Conservation (phyloP, 371 early-diverging fungal species). For the Gilbertella persicaria region DNA sequence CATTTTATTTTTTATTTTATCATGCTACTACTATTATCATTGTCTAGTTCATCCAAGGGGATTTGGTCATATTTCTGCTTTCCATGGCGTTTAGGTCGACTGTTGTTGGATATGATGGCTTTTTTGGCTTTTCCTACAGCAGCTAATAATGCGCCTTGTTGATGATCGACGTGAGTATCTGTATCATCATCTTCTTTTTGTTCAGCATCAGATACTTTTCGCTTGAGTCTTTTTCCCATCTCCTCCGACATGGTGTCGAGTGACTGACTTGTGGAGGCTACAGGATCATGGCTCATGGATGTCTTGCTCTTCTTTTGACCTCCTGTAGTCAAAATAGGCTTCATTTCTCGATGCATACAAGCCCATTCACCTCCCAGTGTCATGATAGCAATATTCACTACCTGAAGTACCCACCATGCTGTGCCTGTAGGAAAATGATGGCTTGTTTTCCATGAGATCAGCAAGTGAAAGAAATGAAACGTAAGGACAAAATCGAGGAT, state of each 20-base stretch:
- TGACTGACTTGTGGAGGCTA: neutral
- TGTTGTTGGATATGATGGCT: constrained; percentile 21
- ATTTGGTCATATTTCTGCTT: constrained; percentile 39
- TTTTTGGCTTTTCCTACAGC: constrained; percentile 40
- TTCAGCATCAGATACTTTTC: constrained; percentile 24
- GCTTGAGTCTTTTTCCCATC: constrained; percentile 7
- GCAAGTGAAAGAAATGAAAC: constrained; percentile 68
- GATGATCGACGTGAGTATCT: no score
- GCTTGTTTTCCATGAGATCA: constrained; percentile 62
- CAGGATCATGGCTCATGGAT: constrained; percentile 5
- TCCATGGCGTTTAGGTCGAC: constrained; percentile 21
- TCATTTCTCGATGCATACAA: constrained; percentile 82
- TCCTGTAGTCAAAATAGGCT: constrained; percentile 68
- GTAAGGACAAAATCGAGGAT: constrained; percentile 84
- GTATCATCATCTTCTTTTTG: constrained; percentile 8
- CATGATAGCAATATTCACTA: constrained; percentile 57
- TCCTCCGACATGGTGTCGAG: constrained; percentile 2
- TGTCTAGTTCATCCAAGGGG: constrained; percentile 35
- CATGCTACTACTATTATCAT: neutral
- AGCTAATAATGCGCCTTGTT: constrained; percentile 34
- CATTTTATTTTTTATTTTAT: no score
- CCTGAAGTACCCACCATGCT: constrained; percentile 73
- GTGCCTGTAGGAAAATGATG: constrained; percentile 60
- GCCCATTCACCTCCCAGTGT: constrained; percentile 82
- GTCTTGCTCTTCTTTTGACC: constrained; percentile 17